Percentiles rank a stretch among this genome's conserved stretches.
Conservation (phyloP, 164 flowering plant genomes). For the Cinnamomum chago region DNA sequence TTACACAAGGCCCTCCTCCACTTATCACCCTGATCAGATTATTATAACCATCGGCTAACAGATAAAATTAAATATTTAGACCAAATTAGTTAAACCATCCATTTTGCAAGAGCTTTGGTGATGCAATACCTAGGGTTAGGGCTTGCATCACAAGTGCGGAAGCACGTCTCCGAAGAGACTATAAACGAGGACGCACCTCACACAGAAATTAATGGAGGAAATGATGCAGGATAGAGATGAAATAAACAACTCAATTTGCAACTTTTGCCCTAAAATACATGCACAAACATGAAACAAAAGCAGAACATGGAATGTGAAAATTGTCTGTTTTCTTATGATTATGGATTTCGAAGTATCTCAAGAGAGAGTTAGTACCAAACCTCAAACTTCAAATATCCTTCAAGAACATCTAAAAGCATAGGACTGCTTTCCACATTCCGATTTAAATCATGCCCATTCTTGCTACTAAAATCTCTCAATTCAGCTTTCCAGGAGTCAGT, state of each 20-base stretch:
- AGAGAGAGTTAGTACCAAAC: slow-evolving; percentile 30
- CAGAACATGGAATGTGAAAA: background rate
- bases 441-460: slow-evolving; percentile 72
- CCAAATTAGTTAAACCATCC: too few species aligned
- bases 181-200: too few species aligned
- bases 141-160: too few species aligned
- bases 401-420: slow-evolving; percentile 89
- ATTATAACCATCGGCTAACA: too few species aligned
- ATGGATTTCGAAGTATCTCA: background rate
- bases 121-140: too few species aligned
- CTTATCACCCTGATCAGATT: too few species aligned
- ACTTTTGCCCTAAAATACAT: background rate
- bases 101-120: too few species aligned
- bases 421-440: slow-evolving; percentile 86
- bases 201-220: background rate
- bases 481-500: slow-evolving; percentile 94
- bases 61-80: too few species aligned
- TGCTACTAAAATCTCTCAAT: slow-evolving; percentile 81
- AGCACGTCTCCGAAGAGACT: too few species aligned
- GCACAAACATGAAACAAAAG: background rate
- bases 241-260: background rate
- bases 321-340: background rate
- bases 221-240: background rate
- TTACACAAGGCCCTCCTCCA: too few species aligned
- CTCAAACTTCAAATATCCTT: slow-evolving; percentile 95